These are phyloP conservation scores for Lasiosphaeria ovina DNA, from an alignment of 495 filamentous ascomycete species.

Conservation along the genomic window DNA sequence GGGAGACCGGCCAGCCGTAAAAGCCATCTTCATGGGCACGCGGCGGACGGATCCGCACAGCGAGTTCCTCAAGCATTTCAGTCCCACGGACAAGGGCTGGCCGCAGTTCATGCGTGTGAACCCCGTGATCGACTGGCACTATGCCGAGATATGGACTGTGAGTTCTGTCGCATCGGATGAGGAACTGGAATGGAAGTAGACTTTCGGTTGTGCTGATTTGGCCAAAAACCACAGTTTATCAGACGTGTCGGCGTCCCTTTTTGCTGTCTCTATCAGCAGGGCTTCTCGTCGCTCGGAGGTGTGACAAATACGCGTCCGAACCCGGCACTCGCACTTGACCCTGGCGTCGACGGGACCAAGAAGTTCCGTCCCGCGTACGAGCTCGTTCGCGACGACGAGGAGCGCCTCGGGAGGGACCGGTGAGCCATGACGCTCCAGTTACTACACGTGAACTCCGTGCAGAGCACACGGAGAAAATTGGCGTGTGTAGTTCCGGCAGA, in stretches of 20 bases:
- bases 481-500: too few relatives aligned
- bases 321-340: constrained; percentile 59
- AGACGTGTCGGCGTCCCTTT: constrained; percentile 74
- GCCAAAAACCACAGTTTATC: constrained; percentile 61
- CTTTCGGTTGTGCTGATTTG: background rate
- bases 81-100: constrained; percentile 86
- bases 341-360: constrained; percentile 23
- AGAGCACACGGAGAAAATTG: too few relatives aligned
- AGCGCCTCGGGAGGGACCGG: constrained; percentile 74
- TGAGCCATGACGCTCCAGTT: background rate
- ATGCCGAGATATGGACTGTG: constrained; percentile 88
- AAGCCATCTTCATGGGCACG: constrained; percentile 91
- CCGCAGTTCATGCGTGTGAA: constrained; percentile 89
- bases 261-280: constrained; percentile 78
- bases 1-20: constrained; percentile 55
- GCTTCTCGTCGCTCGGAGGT: constrained; percentile 71
- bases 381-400: constrained; percentile 76
- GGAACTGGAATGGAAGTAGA: background rate
- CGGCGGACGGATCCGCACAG: constrained; percentile 91
- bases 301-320: constrained; percentile 90
- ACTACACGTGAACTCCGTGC: too few relatives aligned
- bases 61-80: constrained; percentile 70
- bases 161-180: constrained; percentile 30
- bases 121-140: constrained; percentile 97
- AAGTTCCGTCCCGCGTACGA: constrained; percentile 83